Evolutionary conservation across 306 rosid species (phyloP), one percentile per base, ranked within the genome.

Genomic region (Delonix regia): DNA sequence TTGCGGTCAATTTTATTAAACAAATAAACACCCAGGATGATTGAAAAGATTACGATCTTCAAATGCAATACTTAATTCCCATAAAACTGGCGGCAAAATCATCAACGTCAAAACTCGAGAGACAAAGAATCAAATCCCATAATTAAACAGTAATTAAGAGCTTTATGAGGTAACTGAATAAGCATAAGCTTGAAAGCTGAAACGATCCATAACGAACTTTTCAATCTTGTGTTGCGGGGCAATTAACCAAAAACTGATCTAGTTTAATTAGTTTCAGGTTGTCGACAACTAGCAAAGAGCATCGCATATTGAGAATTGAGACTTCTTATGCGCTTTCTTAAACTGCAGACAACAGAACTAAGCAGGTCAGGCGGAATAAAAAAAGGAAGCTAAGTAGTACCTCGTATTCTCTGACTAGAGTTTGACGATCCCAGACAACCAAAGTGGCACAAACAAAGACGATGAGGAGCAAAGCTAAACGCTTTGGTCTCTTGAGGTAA

Each of bases 391-490:
- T 7, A 65, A n/a, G 60, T 18, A 56, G 49, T 76, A 95, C 99
- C 99, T 95, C 92, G 71, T 95, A 90, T 74, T 95, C 98, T 60
- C 88, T 79, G 86, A 91, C 82, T 19, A 95, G 82, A 60, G 90
- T 95, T 78, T 95, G 99, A 57, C 98, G 99, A 72, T 95, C 99
- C 99, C 99, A 95, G 7, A 95, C 86, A 56, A 95, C 2, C 34
- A 95, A 78, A 78, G 84, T 70, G 44, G 67, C 88, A n/a, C 82
- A 87, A 53, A 88, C 96, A 36, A 93, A 95, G 15, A 83, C 87
- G 16, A 95, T 86, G 89, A 95, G 85, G n/a, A 95, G 94, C 84
- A 95, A 62, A 74, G 99, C 97, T 67, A 93, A 63, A 51, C 98
- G 92, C 82, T 91, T 89, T 16, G 99, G 99, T 15, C 99, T 85